These are phyloP conservation scores for Alternaria sp. DNA, from an alignment of 2,329 filamentous ascomycete genomes.

Conservation along the genomic window DNA sequence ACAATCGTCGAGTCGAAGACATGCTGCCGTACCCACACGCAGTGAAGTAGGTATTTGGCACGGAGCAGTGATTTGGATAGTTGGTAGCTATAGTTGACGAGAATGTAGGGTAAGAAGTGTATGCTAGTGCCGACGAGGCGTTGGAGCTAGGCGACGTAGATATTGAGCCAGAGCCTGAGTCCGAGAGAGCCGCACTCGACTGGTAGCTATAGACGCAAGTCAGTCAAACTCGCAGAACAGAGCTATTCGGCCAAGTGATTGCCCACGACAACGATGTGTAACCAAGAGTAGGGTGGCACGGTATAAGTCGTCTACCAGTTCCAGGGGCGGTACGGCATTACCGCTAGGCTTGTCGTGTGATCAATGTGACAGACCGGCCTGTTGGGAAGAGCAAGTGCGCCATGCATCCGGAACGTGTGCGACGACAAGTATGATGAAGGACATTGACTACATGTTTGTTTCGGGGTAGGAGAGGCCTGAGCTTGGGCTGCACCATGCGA, in stretches of 20 bases:
- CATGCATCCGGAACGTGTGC: conserved; percentile 52
- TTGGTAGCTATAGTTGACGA: conserved; percentile 43
- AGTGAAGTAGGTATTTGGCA: conserved; percentile 50
- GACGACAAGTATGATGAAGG: conserved; percentile 46
- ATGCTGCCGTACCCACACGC: conserved; percentile 51
- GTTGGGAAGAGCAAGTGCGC: conserved; percentile 50
- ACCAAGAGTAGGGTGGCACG: conserved; percentile 51
- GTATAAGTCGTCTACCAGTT: conserved; percentile 51
- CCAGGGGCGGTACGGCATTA: conserved; percentile 49
- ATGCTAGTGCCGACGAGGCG: conserved; percentile 58
- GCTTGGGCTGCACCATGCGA: conserved; percentile 50
- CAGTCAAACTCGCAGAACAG: conserved; percentile 46
- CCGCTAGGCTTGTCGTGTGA: conserved; percentile 56
- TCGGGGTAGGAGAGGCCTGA: conserved; percentile 49
- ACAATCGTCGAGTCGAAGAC: conserved; percentile 55
- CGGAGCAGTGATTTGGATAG: conserved; percentile 45
- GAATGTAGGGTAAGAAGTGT: conserved; percentile 54
- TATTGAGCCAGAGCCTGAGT: conserved; percentile 65
- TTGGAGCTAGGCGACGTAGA: conserved; percentile 62
- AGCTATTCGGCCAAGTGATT: conserved; percentile 40
- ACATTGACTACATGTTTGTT: conserved; percentile 55
- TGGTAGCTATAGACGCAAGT: conserved; percentile 59
- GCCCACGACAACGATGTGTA: conserved; percentile 52
- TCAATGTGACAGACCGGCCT: conserved; percentile 54
- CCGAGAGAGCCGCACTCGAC: conserved; percentile 60